Conservation (phyloP, 352 stramenopile species). For the Globisporangium acanthophoron region DNA sequence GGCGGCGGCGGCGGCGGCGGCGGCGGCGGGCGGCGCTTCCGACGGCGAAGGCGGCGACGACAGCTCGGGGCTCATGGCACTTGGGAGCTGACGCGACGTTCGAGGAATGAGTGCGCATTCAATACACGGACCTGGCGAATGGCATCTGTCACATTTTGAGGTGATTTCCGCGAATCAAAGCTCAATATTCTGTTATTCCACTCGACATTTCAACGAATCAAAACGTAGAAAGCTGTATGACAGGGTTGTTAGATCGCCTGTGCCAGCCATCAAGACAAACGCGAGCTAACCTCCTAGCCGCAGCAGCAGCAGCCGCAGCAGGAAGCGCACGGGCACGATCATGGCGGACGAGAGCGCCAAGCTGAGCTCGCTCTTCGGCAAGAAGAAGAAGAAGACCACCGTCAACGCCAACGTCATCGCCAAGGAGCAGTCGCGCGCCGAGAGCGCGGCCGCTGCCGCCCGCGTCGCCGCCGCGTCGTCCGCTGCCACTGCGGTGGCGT, state of each 20-base stretch:
- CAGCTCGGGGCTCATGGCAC: too few species aligned
- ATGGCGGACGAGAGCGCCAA: slow-evolving; percentile 45
- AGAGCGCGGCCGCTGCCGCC: slow-evolving; percentile 18
- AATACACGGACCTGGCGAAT: too few species aligned
- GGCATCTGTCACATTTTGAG: too few species aligned
- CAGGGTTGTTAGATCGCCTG: neutral
- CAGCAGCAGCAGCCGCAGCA: too few species aligned
- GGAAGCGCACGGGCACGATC: neutral
- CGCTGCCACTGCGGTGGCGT: slow-evolving; percentile 1
- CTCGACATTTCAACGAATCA: neutral
- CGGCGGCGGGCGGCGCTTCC: too few species aligned
- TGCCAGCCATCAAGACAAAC: neutral
- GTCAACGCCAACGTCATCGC: slow-evolving; percentile 78
- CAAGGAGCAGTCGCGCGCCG: slow-evolving; percentile 41
- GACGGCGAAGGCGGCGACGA: too few species aligned
- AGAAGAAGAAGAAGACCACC: slow-evolving; percentile 83
- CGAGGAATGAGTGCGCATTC: neutral
- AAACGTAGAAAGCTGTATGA: neutral
- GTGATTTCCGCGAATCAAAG: neutral
- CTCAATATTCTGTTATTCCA: neutral
- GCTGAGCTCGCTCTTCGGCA: slow-evolving; percentile 76
- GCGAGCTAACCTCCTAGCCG: too few species aligned
- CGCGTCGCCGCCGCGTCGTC: slow-evolving; percentile 7
- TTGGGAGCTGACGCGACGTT: neutral
- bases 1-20: too few species aligned